These are phyloP conservation scores for Ustilago crameri DNA, from an alignment of 1,284 basidiomycete species.

Conservation along the genomic window DNA sequence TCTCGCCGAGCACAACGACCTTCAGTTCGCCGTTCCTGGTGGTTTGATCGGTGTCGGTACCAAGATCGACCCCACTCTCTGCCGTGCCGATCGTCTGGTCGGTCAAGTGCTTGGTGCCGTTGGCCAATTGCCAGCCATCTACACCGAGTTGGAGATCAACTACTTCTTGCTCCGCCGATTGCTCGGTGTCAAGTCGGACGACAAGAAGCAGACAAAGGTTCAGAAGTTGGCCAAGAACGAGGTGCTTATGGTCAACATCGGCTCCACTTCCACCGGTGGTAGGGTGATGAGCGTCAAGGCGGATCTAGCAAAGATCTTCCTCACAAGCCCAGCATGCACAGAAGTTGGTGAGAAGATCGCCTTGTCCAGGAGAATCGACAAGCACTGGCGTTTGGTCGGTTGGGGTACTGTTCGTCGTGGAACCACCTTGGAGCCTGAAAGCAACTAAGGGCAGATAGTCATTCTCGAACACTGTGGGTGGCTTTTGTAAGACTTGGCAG, in stretches of 20 bases:
- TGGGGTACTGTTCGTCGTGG: slow-evolving; percentile 65
- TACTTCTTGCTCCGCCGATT: slow-evolving; percentile 76
- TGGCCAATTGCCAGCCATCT: slow-evolving; percentile 91
- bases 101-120: slow-evolving; percentile 95
- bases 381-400: slow-evolving; percentile 85
- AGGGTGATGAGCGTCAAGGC: slow-evolving; percentile 65
- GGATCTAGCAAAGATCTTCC: slow-evolving; percentile 67
- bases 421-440: slow-evolving; percentile 63
- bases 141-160: slow-evolving; percentile 89
- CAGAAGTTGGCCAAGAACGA: slow-evolving; percentile 92
- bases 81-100: slow-evolving; percentile 93
- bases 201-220: slow-evolving; percentile 94
- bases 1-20: slow-evolving; percentile 91
- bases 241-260: slow-evolving; percentile 75
- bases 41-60: slow-evolving; percentile 98
- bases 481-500: too few species aligned
- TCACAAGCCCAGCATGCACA: slow-evolving; percentile 66
- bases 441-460: slow-evolving; percentile 27
- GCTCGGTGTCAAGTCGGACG: slow-evolving; percentile 97
- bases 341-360: slow-evolving; percentile 68
- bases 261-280: slow-evolving; percentile 66
- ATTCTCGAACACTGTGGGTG: not conserved
- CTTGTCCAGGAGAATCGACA: slow-evolving; percentile 73
- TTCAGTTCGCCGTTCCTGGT: slow-evolving; percentile 95
- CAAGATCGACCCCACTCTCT: slow-evolving; percentile 93